Evolutionary conservation across 73 alveolate species (phyloP), one percentile per base, ranked within the genome.

Genomic region (Paramecium biaurelia): DNA sequence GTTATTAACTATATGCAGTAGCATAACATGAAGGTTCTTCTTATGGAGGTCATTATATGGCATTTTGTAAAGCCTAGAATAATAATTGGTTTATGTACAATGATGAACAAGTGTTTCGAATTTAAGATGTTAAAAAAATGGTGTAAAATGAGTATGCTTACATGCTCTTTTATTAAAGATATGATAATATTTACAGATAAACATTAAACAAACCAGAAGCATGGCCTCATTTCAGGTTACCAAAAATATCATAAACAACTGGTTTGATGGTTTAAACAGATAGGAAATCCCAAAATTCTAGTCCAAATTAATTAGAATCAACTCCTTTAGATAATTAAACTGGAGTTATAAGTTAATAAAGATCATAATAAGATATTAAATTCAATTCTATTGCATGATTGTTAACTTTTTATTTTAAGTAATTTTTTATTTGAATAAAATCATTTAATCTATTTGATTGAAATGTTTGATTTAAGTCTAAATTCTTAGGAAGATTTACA

Each of bases 1-100:
- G 43, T 35, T 97, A 97, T 93, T 97, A 97, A 86, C 93, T 97
- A 67, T 97, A 96, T 93, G 99, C 98, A 15, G 98, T 96, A 7
- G 70, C 59, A 94, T 92, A 95, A 90, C 99, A 97, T 93, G 96
- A 82, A 74, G 99, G 99, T 15, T 92, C 97, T 0, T 89, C 93
- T 23, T 70, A 92, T 7, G 82, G 92, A 32, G 99, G 99, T 4
- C 99, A 97, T 96, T 97, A 97, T 92, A 90, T 97, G 11, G 97
- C 99, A 0, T 88, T 84, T 68, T 89, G 97, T 41, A 95, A 96
- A 86, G 74, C 92, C 23, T 9, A 82, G 2, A 85, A 89, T 47
- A 56, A 94, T 56, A 70, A 57, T 20, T 95, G 98, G 97, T 95
- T 68, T 90, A 85, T 35, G 53, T 92, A 68, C 74, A 92, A 95